phyloP scores from a whole-genome alignment of 306 rosid genomes.

The Quillaja saponaria region DNA sequence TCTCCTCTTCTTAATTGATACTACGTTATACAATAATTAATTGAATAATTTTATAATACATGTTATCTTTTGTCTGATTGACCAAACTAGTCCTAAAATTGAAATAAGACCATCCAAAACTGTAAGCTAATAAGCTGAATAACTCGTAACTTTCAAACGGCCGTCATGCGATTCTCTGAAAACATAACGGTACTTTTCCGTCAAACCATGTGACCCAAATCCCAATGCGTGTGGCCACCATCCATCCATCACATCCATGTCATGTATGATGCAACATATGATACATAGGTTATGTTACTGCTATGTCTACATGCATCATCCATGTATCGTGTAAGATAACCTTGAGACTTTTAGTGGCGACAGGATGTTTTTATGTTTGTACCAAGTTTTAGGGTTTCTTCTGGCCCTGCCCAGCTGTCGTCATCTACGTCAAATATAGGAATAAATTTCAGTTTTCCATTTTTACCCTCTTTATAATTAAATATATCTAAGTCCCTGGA shows the following conservation, averaged over 20 bases:
- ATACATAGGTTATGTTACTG: too few relatives aligned
- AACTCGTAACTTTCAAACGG: conserved; percentile 36
- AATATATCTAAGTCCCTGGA: too few relatives aligned
- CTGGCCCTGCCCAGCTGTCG: neutral
- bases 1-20: too few relatives aligned
- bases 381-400: conserved; percentile 36
- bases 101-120: conserved; percentile 39
- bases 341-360: conserved; percentile 19
- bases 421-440: conserved; percentile 24
- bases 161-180: conserved; percentile 25
- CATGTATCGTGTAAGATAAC: conserved; percentile 1
- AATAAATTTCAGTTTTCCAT: neutral
- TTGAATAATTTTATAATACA: too few relatives aligned
- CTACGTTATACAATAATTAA: too few relatives aligned
- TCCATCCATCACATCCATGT: conserved; percentile 5
- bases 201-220: conserved; percentile 29
- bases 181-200: conserved; percentile 35
- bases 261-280: too few relatives aligned
- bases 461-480: conserved; percentile 13
- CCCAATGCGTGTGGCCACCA: conserved; percentile 25
- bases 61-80: too few relatives aligned
- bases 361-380: conserved; percentile 21
- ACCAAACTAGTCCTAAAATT: too few relatives aligned
- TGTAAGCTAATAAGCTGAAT: conserved; percentile 30
- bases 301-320: too few relatives aligned